Evolutionary conservation across 2,329 filamentous ascomycete genomes (phyloP).

Genomic region (Monilinia laxa): DNA sequence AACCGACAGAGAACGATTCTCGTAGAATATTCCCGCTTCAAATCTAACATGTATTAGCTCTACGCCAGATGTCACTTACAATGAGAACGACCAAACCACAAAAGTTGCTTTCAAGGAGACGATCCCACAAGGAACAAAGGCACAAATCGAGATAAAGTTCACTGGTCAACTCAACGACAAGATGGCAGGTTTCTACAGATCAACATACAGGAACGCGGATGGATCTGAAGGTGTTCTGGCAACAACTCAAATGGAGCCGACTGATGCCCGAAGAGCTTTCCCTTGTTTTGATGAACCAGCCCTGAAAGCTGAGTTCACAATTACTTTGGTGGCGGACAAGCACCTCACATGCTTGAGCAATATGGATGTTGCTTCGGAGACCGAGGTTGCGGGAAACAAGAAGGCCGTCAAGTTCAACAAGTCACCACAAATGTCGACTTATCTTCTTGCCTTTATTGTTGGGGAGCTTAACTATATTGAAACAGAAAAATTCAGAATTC

Average conservation of each 20-base stretch:
- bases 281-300: slow-evolving; percentile 96
- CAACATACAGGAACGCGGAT: slow-evolving; percentile 81
- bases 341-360: slow-evolving; percentile 90
- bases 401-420: slow-evolving; percentile 91
- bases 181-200: slow-evolving; percentile 97
- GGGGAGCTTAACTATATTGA: slow-evolving; percentile 94
- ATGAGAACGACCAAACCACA: slow-evolving; percentile 78
- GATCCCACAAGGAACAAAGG: slow-evolving; percentile 73
- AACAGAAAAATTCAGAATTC: slow-evolving; percentile 85
- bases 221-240: slow-evolving; percentile 81
- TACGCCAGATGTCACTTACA: slow-evolving; percentile 67
- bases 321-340: slow-evolving; percentile 89
- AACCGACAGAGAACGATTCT: slow-evolving; percentile 17
- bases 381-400: slow-evolving; percentile 64
- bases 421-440: slow-evolving; percentile 93
- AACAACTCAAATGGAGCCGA: slow-evolving; percentile 94
- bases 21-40: slow-evolving; percentile 24
- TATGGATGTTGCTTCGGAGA: slow-evolving; percentile 87
- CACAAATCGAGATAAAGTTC: slow-evolving; percentile 75
- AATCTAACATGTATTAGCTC: slow-evolving; percentile 49
- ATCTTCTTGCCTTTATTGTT: slow-evolving; percentile 89
- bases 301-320: slow-evolving; percentile 87
- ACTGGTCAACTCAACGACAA: slow-evolving; percentile 82
- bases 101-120: slow-evolving; percentile 75
- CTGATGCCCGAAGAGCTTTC: slow-evolving; percentile 88